Evolutionary conservation across 352 stramenopile species (phyloP).

Genomic region (Phytophthora multivora): DNA sequence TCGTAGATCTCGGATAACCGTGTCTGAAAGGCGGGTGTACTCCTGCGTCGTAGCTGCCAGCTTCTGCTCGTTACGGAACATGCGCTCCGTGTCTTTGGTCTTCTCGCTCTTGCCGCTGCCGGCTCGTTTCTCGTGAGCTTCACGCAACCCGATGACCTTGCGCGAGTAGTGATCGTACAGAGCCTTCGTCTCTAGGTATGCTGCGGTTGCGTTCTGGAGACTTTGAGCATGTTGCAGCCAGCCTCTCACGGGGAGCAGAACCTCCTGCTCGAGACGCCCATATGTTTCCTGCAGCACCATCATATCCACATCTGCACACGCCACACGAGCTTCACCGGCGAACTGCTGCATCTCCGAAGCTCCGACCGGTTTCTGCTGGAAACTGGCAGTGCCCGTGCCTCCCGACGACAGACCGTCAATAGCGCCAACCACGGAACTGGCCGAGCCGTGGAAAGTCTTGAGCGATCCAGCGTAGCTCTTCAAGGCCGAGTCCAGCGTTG

Average conservation of each 20-base stretch:
- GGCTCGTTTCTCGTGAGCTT: conserved; percentile 66
- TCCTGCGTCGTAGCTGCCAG: conserved; percentile 61
- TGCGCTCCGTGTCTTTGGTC: conserved; percentile 74
- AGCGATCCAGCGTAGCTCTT: conserved; percentile 64
- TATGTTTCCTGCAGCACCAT: conserved; percentile 54
- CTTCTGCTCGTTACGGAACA: conserved; percentile 87
- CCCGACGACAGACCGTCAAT: conserved; percentile 53
- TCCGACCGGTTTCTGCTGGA: conserved; percentile 35
- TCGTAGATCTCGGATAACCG: conserved; percentile 58
- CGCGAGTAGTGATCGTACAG: conserved; percentile 83
- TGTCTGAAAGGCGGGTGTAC: conserved; percentile 72
- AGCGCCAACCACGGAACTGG: conserved; percentile 54
- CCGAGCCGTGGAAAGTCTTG: conserved; percentile 62
- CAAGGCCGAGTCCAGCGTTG: conserved; percentile 53
- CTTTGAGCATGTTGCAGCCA: conserved; percentile 56
- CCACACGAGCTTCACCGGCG: conserved; percentile 60
- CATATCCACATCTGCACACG: conserved; percentile 66
- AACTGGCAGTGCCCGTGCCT: conserved; percentile 23
- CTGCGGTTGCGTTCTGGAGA: conserved; percentile 51
- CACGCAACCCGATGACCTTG: conserved; percentile 69
- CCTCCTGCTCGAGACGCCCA: conserved; percentile 61
- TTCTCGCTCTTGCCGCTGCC: conserved; percentile 62
- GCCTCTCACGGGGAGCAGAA: conserved; percentile 56
- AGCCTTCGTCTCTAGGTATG: conserved; percentile 70
- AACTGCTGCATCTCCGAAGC: conserved; percentile 67